These are phyloP conservation scores for Odonthalia washingtoniensis DNA, from an alignment of 31 red algal genomes.

Conservation along the genomic window DNA sequence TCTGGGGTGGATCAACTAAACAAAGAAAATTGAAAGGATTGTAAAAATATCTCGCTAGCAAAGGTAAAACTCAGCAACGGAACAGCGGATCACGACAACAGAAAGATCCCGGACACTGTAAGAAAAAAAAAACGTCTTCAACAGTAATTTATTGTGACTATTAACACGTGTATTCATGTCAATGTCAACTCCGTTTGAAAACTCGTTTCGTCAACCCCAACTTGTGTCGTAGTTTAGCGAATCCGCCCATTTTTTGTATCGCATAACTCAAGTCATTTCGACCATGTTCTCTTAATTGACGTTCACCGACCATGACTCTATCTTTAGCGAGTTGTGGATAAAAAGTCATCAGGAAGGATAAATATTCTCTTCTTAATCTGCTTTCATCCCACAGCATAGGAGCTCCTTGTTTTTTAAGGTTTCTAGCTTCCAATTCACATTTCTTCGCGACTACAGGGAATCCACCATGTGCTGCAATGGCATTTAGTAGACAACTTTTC, in stretches of 20 bases:
- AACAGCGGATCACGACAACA: too few species aligned
- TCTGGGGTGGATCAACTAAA: too few species aligned
- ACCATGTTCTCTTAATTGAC: slow-evolving; percentile 52
- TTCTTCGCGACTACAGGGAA: slow-evolving; percentile 48
- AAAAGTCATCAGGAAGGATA: slow-evolving; percentile 41
- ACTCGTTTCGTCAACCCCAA: background rate
- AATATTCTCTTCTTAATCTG: slow-evolving; percentile 34
- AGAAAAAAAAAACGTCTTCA: too few species aligned
- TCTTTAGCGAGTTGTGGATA: slow-evolving; percentile 40
- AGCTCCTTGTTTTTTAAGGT: slow-evolving; percentile 37
- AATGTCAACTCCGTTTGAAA: background rate
- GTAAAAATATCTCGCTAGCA: too few species aligned
- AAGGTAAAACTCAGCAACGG: too few species aligned
- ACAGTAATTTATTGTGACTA: too few species aligned
- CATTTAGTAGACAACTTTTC: slow-evolving; percentile 28
- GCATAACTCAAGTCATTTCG: slow-evolving; percentile 71
- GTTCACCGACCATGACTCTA: slow-evolving; percentile 47
- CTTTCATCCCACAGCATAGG: slow-evolving; percentile 45
- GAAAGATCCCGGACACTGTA: too few species aligned
- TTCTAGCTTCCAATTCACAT: slow-evolving; percentile 21
- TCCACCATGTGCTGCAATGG: slow-evolving; percentile 55
- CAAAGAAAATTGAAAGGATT: too few species aligned
- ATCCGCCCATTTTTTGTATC: slow-evolving; percentile 55
- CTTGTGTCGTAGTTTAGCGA: background rate
- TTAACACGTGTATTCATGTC: too few species aligned